Conservation (phyloP, 2,329 filamentous ascomycete species). For the Colletotrichum nymphaeae region DNA sequence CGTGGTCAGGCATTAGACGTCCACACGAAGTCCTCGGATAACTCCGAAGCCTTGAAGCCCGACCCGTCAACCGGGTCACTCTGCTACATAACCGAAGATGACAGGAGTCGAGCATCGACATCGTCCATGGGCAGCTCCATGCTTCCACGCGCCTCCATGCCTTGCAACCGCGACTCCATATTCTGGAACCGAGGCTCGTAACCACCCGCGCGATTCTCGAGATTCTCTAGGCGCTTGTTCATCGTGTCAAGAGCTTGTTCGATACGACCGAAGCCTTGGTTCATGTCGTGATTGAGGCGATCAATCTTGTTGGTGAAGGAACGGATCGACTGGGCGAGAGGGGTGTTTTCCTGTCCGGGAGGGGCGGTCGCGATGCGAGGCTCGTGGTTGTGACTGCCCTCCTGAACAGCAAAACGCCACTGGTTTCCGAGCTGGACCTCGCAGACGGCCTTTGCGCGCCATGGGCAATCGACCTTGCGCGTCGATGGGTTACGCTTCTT, state of each 20-base stretch:
- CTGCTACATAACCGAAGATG: conserved; percentile 56
- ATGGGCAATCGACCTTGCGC: conserved; percentile 73
- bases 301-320: conserved; percentile 71
- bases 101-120: conserved; percentile 56
- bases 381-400: conserved; percentile 71
- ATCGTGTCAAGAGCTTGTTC: conserved; percentile 62
- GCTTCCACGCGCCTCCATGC: conserved; percentile 47
- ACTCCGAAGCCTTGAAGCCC: not conserved
- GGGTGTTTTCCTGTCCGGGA: conserved; percentile 67
- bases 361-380: conserved; percentile 65
- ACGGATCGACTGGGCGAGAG: conserved; percentile 67
- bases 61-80: conserved; percentile 28
- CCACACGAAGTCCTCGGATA: not conserved
- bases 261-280: conserved; percentile 63
- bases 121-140: conserved; percentile 54
- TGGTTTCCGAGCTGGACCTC: conserved; percentile 72
- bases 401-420: conserved; percentile 73
- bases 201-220: conserved; percentile 58
- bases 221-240: conserved; percentile 65
- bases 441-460: conserved; percentile 72
- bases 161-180: conserved; percentile 55
- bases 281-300: conserved; percentile 67
- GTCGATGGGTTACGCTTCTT: conserved; percentile 74
- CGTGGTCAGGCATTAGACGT: not conserved
- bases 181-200: conserved; percentile 59